Conservation (phyloP, 164 flowering plant species). For the Magnolia kwangsiensis region DNA sequence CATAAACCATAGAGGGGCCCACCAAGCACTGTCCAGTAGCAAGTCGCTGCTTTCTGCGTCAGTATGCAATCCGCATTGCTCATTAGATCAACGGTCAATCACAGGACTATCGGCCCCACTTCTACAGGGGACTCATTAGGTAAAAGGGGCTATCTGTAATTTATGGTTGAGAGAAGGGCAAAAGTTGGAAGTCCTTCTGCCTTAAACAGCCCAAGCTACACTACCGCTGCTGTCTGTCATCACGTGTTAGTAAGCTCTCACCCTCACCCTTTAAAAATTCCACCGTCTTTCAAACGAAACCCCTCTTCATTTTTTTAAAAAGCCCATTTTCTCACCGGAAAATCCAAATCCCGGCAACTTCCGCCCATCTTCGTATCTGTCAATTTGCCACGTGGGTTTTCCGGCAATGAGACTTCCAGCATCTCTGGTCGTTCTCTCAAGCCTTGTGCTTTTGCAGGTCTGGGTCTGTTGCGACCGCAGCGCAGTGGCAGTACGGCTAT, state of each 20-base stretch:
- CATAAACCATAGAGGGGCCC: no score
- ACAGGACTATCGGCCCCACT: no score
- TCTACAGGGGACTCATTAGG: no score
- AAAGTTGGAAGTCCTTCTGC: not conserved
- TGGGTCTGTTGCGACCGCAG: conserved; percentile 2
- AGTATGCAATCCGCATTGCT: no score
- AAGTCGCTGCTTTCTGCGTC: no score
- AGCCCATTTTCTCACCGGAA: not conserved
- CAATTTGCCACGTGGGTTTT: not conserved
- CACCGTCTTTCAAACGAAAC: not conserved
- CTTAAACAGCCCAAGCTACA: not conserved
- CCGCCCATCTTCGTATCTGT: not conserved
- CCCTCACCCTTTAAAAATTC: not conserved
- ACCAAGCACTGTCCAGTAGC: no score
- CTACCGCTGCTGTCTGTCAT: not conserved
- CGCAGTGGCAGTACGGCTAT: conserved; percentile 2
- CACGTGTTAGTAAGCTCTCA: conserved; percentile 4
- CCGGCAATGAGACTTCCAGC: conserved; percentile 2
- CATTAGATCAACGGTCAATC: no score
- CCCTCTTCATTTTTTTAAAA: not conserved
- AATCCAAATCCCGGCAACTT: not conserved
- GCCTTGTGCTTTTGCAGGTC: not conserved
- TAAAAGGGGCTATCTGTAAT: not conserved
- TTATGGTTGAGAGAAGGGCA: not conserved
- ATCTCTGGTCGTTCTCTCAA: not conserved